These are phyloP conservation scores for Ophiostoma australiae DNA, from an alignment of 2,329 filamentous ascomycete genomes.

Conservation along the genomic window DNA sequence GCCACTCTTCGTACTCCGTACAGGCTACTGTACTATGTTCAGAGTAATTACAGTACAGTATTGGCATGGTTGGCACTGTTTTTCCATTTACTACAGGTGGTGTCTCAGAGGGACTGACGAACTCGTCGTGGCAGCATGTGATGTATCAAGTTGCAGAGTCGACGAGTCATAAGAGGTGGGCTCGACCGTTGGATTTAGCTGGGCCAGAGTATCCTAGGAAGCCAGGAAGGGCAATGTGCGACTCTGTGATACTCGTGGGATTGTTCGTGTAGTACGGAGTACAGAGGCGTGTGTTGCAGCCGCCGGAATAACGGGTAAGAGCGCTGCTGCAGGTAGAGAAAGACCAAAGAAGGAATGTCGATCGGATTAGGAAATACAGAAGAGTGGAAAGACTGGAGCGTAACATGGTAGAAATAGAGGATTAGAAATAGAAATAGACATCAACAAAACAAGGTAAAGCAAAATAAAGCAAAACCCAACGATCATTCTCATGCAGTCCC, in stretches of 20 bases:
- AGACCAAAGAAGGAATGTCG: background rate
- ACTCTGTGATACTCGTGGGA: background rate
- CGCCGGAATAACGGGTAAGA: background rate
- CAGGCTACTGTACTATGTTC: too few relatives aligned
- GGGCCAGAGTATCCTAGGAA: background rate
- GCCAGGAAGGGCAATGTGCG: too few relatives aligned
- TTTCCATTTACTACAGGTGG: background rate
- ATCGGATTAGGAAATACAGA: background rate
- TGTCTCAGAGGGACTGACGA: background rate
- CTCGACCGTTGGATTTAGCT: background rate
- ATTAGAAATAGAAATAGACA: background rate
- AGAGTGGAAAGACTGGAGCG: background rate
- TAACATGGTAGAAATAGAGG: background rate
- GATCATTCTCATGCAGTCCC: background rate
- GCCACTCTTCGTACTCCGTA: too few relatives aligned
- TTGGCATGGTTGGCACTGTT: background rate
- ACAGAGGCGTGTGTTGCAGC: background rate
- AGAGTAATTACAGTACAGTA: too few relatives aligned
- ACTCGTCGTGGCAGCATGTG: background rate
- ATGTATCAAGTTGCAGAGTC: background rate
- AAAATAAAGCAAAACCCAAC: background rate
- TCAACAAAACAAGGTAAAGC: background rate
- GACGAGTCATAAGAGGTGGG: conserved; percentile 14
- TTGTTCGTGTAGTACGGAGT: background rate
- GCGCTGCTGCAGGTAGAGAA: background rate